These are phyloP conservation scores for Haematococcus lacustris DNA, from an alignment of 139 green algal species.

Conservation along the genomic window DNA sequence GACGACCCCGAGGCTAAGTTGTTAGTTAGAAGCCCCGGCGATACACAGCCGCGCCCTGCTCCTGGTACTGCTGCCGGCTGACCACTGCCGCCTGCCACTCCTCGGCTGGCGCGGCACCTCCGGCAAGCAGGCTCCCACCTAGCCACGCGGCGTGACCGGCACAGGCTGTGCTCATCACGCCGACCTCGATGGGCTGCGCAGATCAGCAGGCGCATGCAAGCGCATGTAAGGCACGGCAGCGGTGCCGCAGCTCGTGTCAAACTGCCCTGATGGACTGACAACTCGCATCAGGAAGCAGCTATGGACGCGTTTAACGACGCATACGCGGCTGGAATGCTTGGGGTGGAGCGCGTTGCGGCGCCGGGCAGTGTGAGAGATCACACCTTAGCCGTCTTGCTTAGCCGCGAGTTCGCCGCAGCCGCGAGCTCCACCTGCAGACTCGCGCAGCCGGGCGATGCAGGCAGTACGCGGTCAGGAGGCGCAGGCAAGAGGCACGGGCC, in stretches of 20 bases:
- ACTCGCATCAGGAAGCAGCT: no score
- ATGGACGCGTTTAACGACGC: not conserved
- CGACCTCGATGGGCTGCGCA: not conserved
- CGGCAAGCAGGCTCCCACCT: not conserved
- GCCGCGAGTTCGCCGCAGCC: no score
- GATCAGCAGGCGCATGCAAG: no score
- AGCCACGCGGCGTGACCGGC: not conserved
- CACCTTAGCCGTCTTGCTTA: no score
- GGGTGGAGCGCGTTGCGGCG: not conserved
- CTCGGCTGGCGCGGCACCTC: not conserved
- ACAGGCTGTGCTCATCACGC: not conserved
- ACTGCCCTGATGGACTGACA: not conserved
- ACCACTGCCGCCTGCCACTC: not conserved
- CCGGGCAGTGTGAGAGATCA: not conserved
- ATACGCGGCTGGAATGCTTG: not conserved
- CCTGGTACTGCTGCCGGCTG: not conserved
- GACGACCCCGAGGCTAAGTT: no score
- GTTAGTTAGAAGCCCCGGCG: no score
- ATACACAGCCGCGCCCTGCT: no score
- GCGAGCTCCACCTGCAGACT: no score
- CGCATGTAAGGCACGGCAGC: not conserved
- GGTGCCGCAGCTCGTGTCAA: not conserved
- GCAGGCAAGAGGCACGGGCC: not conserved
- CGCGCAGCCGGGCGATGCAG: no score
- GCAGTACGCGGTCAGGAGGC: not conserved